These are phyloP conservation scores for Thelonectria olida DNA, from an alignment of 2,329 filamentous ascomycete genomes.

Conservation along the genomic window DNA sequence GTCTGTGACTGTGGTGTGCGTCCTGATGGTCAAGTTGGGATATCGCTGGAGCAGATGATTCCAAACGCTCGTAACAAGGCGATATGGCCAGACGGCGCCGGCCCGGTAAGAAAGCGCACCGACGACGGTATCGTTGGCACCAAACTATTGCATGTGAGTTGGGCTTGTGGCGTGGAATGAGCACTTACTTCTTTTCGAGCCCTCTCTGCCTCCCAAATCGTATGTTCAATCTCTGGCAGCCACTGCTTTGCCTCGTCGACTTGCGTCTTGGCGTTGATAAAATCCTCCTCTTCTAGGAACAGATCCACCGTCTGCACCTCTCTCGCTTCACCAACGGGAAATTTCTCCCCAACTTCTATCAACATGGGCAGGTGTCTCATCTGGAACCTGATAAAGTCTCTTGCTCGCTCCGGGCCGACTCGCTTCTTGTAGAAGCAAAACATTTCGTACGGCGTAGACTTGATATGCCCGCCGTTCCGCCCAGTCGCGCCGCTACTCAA, in stretches of 20 bases:
- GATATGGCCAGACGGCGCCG: conserved; percentile 61
- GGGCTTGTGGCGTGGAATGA: background rate
- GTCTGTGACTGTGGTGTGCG: conserved; percentile 47
- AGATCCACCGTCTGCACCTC: conserved; percentile 59
- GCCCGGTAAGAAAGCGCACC: conserved; percentile 57
- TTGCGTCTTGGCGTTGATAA: conserved; percentile 43
- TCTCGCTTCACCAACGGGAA: conserved; percentile 51
- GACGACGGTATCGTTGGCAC: conserved; percentile 44
- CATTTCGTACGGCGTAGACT: conserved; percentile 53
- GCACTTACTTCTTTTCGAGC: conserved; percentile 43
- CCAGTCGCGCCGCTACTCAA: conserved; percentile 63
- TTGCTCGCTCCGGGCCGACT: conserved; percentile 49
- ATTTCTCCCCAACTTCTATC: conserved; percentile 47
- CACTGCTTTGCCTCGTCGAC: conserved; percentile 47
- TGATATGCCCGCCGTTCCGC: conserved; percentile 63
- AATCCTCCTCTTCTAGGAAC: conserved; percentile 49
- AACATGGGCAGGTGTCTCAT: conserved; percentile 52
- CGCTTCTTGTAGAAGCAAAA: conserved; percentile 46
- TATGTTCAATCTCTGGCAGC: conserved; percentile 52
- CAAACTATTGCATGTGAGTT: conserved; percentile 41
- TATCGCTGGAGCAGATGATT: conserved; percentile 49
- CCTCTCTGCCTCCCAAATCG: conserved; percentile 46
- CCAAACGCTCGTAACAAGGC: conserved; percentile 58
- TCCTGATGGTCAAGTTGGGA: conserved; percentile 48
- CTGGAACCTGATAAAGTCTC: conserved; percentile 54